Base-by-base conservation (phyloP, 768 basidiomycete species). In the Boletus vermiculosoides region DNA sequence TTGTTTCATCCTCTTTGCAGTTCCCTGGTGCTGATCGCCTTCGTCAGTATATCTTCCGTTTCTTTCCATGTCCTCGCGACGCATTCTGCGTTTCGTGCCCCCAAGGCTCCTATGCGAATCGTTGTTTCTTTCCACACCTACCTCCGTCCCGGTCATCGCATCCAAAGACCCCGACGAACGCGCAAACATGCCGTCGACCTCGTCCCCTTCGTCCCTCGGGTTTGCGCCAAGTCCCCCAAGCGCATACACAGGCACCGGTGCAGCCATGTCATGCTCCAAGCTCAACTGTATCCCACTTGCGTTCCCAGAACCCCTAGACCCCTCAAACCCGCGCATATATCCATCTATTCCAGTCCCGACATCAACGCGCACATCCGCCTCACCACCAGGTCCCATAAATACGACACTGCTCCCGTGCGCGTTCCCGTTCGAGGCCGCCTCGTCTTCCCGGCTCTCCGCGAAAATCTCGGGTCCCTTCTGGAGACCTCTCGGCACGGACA, bases 271-370 rank as follows among this genome's bases (percentile, higher is more conserved):
- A 33, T 42, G 52, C 25, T 62, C 60, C 50, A 55, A 34, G 31
- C 28, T 39, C 11, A 46, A 39, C 23, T 45, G 57, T 18, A 40
- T 30, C 16, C 42, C 49, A 22, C 37, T 34, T 34, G 50, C 41
- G 31, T 33, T 50, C 8, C 47, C 51, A 9, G 50, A 33, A 23
- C 42, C 30, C 16, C 47, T 60, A 30, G 58, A 31, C 33, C 45
- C 51, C 30, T 57, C 63, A 23, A 58, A 50, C 20, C 18, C 30
- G 52, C 61, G 68, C 69, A 70, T 69, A 70, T 69, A 69, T 9
- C 61, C 68, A 56, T 56, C 46, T 28, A 55, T 25, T 25, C 57
- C 53, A 6, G 47, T 22, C 6, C 56, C 59, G 37, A 39, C n/a
- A 33, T 44, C 40, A 4, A 25, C 7, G 22, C 39, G 47, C 22